A percentile compares a stretch with the other conserved stretches of the same genome.
Conservation (phyloP, 345 rosid genomes). For the Citropsis articulata region DNA sequence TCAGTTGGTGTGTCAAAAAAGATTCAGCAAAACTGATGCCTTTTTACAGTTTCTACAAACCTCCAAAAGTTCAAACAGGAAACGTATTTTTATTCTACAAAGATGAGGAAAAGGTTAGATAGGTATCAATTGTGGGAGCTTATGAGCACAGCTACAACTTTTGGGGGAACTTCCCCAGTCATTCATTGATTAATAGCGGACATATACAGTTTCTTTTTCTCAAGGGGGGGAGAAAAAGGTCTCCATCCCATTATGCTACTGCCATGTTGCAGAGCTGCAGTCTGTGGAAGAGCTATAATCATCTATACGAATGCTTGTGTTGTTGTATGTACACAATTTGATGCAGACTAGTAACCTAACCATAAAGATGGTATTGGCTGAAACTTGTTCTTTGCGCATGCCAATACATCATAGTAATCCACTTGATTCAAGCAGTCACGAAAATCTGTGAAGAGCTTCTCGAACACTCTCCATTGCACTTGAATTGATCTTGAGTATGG, state of each 20-base stretch:
- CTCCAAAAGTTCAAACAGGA: background rate
- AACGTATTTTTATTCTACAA: background rate
- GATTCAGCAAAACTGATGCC: background rate
- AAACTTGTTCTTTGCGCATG: slow-evolving; percentile 74
- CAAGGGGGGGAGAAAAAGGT: background rate
- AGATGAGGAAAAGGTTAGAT: background rate
- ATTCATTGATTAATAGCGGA: background rate
- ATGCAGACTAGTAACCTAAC: slow-evolving; percentile 55
- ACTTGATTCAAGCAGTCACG: slow-evolving; percentile 62
- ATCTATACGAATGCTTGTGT: slow-evolving; percentile 5
- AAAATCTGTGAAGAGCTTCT: slow-evolving; percentile 81
- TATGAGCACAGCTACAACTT: background rate
- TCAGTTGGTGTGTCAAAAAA: background rate
- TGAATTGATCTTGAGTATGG: slow-evolving; percentile 69
- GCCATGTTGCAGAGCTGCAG: background rate
- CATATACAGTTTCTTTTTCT: background rate
- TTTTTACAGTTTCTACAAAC: background rate
- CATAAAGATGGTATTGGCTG: slow-evolving; percentile 72
- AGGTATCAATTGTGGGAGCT: background rate
- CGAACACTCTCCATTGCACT: slow-evolving; percentile 77
- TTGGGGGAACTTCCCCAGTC: background rate
- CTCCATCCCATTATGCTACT: background rate
- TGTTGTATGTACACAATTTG: background rate
- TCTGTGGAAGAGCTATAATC: background rate
- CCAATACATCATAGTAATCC: slow-evolving; percentile 65